Evolutionary conservation across 139 green algal genomes (phyloP).

Genomic region (Closterium sp.): DNA sequence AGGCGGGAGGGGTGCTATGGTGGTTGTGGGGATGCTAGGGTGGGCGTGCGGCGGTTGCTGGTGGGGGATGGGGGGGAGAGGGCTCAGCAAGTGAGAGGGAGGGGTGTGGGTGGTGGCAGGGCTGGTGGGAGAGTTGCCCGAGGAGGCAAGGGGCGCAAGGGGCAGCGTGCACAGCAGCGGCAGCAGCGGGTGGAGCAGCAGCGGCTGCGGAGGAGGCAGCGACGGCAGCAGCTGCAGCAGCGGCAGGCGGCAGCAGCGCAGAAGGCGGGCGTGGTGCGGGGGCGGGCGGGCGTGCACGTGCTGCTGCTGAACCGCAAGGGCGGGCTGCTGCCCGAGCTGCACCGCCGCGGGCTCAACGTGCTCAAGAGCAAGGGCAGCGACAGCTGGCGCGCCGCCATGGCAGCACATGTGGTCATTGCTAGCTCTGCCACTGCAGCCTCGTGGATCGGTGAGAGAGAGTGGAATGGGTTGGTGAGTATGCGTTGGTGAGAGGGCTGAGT

Average conservation of each 20-base stretch:
- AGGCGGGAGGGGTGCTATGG: neutral
- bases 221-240: neutral
- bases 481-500: no score
- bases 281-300: neutral
- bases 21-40: neutral
- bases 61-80: neutral
- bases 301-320: slow-evolving; percentile 37
- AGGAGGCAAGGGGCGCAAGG: neutral
- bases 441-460: slow-evolving; percentile 30
- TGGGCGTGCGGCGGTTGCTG: neutral
- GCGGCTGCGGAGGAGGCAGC: neutral
- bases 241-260: neutral
- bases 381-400: slow-evolving; percentile 20
- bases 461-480: no score
- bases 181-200: neutral
- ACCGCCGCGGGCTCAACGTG: neutral
- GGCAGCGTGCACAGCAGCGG: neutral
- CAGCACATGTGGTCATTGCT: slow-evolving; percentile 14
- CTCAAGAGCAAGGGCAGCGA: slow-evolving; percentile 9
- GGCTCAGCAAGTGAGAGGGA: neutral
- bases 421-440: slow-evolving; percentile 12
- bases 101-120: no score
- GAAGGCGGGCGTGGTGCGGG: neutral
- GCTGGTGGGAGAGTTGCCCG: neutral
- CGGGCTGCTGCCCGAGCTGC: slow-evolving; percentile 11